phyloP scores from a whole-genome alignment of 768 basidiomycete species.

The Xerocomellus dryophilus region DNA sequence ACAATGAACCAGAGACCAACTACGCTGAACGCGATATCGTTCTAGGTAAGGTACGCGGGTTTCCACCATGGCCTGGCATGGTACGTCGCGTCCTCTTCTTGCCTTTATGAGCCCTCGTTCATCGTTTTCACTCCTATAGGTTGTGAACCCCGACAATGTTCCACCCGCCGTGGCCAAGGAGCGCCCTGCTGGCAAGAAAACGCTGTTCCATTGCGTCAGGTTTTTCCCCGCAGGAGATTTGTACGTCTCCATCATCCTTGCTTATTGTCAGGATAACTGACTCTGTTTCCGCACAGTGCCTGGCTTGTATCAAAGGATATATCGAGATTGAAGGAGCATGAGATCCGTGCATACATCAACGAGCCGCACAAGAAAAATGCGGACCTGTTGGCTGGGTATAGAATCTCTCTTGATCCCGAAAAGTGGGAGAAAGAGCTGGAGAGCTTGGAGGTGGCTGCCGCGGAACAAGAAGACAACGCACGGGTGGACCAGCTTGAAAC shows the following conservation, averaged over 20 bases:
- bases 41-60: constrained; percentile 91
- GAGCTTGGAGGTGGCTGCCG: constrained; percentile 31
- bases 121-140: constrained; percentile 42
- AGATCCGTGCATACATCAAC: constrained; percentile 80
- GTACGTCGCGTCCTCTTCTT: constrained; percentile 50
- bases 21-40: constrained; percentile 83
- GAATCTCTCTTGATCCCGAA: constrained; percentile 69
- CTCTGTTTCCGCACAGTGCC: constrained; percentile 47
- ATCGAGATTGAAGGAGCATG: constrained; percentile 68
- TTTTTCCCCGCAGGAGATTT: constrained; percentile 96
- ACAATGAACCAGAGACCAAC: constrained; percentile 38
- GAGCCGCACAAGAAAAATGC: constrained; percentile 74
- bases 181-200: constrained; percentile 72
- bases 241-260: constrained; percentile 50
- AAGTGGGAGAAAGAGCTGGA: constrained; percentile 57
- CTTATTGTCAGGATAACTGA: constrained; percentile 12
- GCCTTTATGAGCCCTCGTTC: constrained; percentile 7
- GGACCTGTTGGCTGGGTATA: constrained; percentile 75
- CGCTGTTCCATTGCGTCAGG: constrained; percentile 65
- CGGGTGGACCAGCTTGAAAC: constrained; percentile 66
- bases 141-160: constrained; percentile 71
- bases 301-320: constrained; percentile 86
- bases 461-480: constrained; percentile 53
- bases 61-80: constrained; percentile 92
- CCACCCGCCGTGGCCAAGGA: constrained; percentile 62